These are phyloP conservation scores for Diaporthe velutina DNA, from an alignment of 2,329 filamentous ascomycete species.

Conservation along the genomic window DNA sequence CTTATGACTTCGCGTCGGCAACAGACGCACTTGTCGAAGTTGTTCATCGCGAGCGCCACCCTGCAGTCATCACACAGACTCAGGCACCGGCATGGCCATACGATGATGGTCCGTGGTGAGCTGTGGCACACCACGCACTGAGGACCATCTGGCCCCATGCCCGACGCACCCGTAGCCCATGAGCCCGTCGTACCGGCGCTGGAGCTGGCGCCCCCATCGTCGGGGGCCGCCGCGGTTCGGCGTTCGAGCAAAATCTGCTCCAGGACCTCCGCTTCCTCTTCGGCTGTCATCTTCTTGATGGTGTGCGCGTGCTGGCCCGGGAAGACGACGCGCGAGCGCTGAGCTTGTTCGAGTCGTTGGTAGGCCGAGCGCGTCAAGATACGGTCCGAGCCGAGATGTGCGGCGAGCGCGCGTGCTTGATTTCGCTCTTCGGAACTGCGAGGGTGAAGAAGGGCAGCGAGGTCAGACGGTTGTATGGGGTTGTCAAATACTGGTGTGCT, in stretches of 20 bases:
- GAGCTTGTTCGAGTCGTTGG: conserved; percentile 74
- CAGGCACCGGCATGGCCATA: conserved; percentile 96
- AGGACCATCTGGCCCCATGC: conserved; percentile 78
- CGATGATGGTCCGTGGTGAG: conserved; percentile 86
- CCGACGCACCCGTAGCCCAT: conserved; percentile 80
- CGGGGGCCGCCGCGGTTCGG: conserved; percentile 49
- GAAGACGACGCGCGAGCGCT: conserved; percentile 77
- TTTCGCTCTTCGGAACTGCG: conserved; percentile 81
- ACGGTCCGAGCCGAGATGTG: conserved; percentile 78
- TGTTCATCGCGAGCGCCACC: conserved; percentile 94
- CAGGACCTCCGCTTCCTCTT: conserved; percentile 72
- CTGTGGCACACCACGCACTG: conserved; percentile 95
- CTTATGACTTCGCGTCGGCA: conserved; percentile 90
- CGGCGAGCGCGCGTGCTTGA: conserved; percentile 84
- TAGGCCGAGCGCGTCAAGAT: conserved; percentile 88
- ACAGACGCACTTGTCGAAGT: conserved; percentile 96
- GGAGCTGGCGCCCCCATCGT: conserved; percentile 38
- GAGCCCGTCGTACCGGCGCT: conserved; percentile 48
- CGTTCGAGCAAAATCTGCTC: conserved; percentile 71
- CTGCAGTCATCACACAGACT: conserved; percentile 96
- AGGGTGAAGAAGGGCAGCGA: conserved; percentile 87
- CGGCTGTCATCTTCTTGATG: conserved; percentile 60
- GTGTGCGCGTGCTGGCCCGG: conserved; percentile 56
- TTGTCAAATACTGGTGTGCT: conserved; percentile 71
- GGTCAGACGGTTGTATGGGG: conserved; percentile 74